Evolutionary conservation across 768 basidiomycete genomes (phyloP).

Genomic region (Russula foetens): DNA sequence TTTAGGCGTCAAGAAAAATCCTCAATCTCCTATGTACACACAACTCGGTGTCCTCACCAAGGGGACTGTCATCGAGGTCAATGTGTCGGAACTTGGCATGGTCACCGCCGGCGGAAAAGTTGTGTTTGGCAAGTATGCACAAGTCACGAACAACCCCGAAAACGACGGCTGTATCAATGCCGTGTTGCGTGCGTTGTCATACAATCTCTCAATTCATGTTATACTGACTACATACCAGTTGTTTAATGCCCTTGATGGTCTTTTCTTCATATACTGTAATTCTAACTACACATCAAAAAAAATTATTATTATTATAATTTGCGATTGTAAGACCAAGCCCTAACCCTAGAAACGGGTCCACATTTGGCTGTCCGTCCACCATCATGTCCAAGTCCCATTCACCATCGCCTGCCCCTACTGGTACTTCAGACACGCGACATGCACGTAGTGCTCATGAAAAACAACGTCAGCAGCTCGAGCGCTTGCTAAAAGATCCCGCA

Average conservation of each 20-base stretch:
- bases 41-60: constrained; percentile 96
- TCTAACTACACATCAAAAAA: neutral
- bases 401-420: constrained; percentile 24
- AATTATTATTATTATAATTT: neutral
- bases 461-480: constrained; percentile 67
- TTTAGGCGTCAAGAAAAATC: constrained; percentile 97
- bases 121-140: constrained; percentile 89
- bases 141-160: constrained; percentile 91
- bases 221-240: constrained; percentile 1
- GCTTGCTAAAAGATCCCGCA: constrained; percentile 80
- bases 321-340: neutral
- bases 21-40: constrained; percentile 97
- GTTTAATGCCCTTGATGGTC: neutral
- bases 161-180: constrained; percentile 97
- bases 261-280: neutral
- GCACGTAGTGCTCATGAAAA: constrained; percentile 42
- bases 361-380: neutral
- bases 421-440: constrained; percentile 31
- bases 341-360: constrained; percentile 6
- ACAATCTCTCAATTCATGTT: neutral
- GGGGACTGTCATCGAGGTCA: constrained; percentile 97
- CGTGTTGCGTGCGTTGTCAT: constrained; percentile 62
- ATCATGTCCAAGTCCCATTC: constrained; percentile 26
- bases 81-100: constrained; percentile 96
- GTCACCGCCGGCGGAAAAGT: constrained; percentile 96